Base-by-base conservation (phyloP, 306 rosid genomes). In the Albizia julibrissin region DNA sequence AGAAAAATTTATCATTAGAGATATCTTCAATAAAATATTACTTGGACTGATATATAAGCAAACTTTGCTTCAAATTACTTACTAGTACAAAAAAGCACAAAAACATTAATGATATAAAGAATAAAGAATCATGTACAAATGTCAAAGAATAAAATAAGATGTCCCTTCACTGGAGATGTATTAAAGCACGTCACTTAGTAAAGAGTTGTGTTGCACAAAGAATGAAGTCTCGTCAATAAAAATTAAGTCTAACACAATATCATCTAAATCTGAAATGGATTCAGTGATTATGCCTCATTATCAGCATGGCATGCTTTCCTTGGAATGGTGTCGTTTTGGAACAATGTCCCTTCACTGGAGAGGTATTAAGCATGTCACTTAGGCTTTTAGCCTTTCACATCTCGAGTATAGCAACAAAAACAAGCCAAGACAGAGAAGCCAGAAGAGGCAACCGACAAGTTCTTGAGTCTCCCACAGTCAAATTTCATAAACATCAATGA, bases 401-500 rank as follows among this genome's bases (percentile, higher is more conserved):
- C 59, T 52, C 22, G 22, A 1, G 24, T 52, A 52, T 52, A 19
- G 59, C 2, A 52, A 52, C 24, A 19, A 14, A 15, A 47, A 47
- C 6, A 47, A 47, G 19, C 54, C 54, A 3, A 15, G 54, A 14
- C 19, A 47, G 21, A 47, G 21, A 52, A 52, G 22, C 59, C 9
- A 2, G 59, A 52, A 18, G 59, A 52, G 24, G 59, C 59, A 52
- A 6, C 59, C 59, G 4, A 52, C 59, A 18, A 52, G 59, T 52
- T 47, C 54, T 47, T 1, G 54, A 47, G 54, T 47, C 19, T 15
- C 54, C 19, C 21, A 15, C n/a, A 50, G 58, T 54, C 37, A 21
- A 27, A 18, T 33, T 33, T 7, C 46, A 74, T 79, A 74, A 47
- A 65, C 64, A 78, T 78, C 74, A 59, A 29, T 61, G 21, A 59